Base-by-base conservation (phyloP, 805 yeast genomes). In the Metschnikowia cubensis region DNA sequence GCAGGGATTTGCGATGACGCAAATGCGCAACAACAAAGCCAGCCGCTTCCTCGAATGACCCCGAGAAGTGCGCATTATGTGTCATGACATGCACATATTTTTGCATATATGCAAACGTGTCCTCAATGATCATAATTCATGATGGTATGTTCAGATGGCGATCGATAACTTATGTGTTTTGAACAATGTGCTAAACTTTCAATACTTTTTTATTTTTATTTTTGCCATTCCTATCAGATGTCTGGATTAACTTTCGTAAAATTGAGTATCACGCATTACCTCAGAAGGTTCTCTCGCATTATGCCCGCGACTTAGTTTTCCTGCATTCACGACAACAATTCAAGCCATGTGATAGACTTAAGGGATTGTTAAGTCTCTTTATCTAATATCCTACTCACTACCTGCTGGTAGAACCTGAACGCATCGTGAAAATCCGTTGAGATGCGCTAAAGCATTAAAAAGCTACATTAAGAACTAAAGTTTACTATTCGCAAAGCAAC, bases 41-140 rank as follows among this genome's bases (percentile, higher is more conserved):
- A 43, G 46, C 46, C 46, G 39, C 21, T 35, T 25, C 46, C 17
- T 35, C 18, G 46, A 43, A 43, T 43, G 46, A 43, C 46, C 46
- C 35, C 22, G 22, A n/a, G 15, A 35, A 42, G 22, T 25, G 45
- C 36, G 36, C 37, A 43, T 22, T 17, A 33, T 35, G 25, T 14
- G 46, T 33, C 37, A 33, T 8, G 18, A 10, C 45, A 33, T 34
- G 38, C 38, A 34, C 40, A 34, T 22, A 11, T 33, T 11, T 13
- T 35, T 35, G 39, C 46, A 43, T 35, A 22, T 29, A 33, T 42
- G 45, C 37, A 18, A 33, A 11, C 32, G 17, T 42, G n/a, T 20
- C 21, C 20, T 20, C 21, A 20, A 14, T n/a, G 17, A 38, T 21
- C 32, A 20, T 22, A n/a, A 22, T 10, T 13, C 7, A 20, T 20